Percentiles rank a stretch among this genome's conserved stretches.
These are phyloP conservation scores for Clarireedia homoeocarpa DNA, from an alignment of 2,329 filamentous ascomycete genomes.

Conservation along the genomic window DNA sequence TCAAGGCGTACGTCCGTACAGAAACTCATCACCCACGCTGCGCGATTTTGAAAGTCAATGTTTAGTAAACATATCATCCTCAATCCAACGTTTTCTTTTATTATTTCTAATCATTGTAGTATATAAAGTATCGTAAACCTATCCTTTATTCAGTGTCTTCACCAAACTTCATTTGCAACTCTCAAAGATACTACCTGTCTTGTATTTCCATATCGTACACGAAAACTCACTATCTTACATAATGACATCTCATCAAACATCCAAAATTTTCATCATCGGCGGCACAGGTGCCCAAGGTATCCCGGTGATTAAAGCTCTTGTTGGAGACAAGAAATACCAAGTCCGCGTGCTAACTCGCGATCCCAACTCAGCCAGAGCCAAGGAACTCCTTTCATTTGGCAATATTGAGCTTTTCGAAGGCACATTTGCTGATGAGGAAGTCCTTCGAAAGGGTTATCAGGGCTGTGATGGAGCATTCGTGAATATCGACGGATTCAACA, in stretches of 20 bases:
- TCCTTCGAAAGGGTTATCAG: conserved; percentile 37
- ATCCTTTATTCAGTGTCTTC: neutral
- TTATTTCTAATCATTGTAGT: too few relatives aligned
- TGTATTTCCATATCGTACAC: neutral
- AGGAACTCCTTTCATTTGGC: conserved; percentile 35
- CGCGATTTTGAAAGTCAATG: neutral
- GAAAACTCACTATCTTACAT: neutral
- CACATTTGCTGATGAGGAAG: conserved; percentile 38
- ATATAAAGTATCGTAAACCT: too few relatives aligned
- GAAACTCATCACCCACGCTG: too few relatives aligned
- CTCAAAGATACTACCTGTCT: neutral
- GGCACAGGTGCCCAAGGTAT: conserved; percentile 45
- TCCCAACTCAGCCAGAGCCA: conserved; percentile 33
- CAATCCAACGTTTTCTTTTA: too few relatives aligned
- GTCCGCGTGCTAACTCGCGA: conserved; percentile 42
- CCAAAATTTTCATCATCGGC: conserved; percentile 36
- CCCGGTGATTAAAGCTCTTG: conserved; percentile 37
- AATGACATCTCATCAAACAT: conserved; percentile 10
- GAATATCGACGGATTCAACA: conserved; percentile 47
- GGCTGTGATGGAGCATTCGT: conserved; percentile 43
- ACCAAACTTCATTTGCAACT: neutral
- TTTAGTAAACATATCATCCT: neutral
- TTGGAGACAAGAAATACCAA: conserved; percentile 35
- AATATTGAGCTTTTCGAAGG: conserved; percentile 42
- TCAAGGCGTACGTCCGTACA: neutral